Evolutionary conservation across 2,329 filamentous ascomycete genomes (phyloP), one percentile per base, ranked within the genome.

Genomic region (Chaetomium strumarium): DNA sequence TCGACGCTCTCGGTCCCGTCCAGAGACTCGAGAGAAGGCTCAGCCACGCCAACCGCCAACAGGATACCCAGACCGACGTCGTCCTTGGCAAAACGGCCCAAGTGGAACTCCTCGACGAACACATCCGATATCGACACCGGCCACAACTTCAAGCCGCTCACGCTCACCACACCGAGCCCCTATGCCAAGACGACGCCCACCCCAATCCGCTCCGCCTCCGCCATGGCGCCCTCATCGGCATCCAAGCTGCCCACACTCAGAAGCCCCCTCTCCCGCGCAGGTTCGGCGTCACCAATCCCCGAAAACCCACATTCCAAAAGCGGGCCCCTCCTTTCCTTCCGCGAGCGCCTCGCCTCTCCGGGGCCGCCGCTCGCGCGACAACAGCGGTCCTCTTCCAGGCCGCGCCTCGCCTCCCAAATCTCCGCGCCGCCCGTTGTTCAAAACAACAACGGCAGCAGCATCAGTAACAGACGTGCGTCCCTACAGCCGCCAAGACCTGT

Each of bases 91-190:
- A 74, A 79, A 52, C 81, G 85, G 46, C 88, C 88, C 3, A 78
- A 83, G 53, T 93, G 88, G 88, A 92, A 84, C 63, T 64, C 63
- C 11, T 86, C 83, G 30, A 80, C 83, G 6, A 89, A 85, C 61
- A 78, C 80, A 5, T 71, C 71, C 7, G 78, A 83, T 55, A 72
- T 83, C n/a, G 77, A 85, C 31, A 78, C 80, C n/a, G 83, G 84
- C 24, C 83, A 86, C 66, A 81, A 81, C 65, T 86, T 83, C 69
- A 85, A 81, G 61, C 80, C 84, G 11, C 68, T 85, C 11, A 79
- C 69, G 34, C 68, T 81, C 41, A 83, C 79, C 7, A 80, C 80
- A 1, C 80, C 82, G 0, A 83, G 78, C 56, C 77, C 81, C 0
- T 80, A 80, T 55, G 68, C 76, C 5, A 79, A 72, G 61, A 70